These are phyloP conservation scores for Penstemon davidsonii DNA, from an alignment of 257 asterid species.

Conservation along the genomic window DNA sequence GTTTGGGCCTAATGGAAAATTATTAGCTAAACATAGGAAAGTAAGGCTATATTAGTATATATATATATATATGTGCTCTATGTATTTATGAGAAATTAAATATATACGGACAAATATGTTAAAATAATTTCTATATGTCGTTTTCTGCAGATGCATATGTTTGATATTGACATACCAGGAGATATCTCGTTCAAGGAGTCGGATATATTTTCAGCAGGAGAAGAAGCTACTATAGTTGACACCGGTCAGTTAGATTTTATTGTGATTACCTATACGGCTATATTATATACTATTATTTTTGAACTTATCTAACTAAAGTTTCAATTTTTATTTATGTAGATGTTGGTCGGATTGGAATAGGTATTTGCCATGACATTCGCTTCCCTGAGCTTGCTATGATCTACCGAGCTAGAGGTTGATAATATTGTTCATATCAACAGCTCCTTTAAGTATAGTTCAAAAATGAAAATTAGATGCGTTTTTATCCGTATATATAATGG, in stretches of 20 bases:
- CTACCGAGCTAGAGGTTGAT: constrained; percentile 36
- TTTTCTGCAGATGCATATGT: constrained; percentile 40
- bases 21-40: constrained; percentile 42
- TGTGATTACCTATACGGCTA: too few relatives aligned
- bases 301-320: too few relatives aligned
- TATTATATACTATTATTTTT: too few relatives aligned
- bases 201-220: constrained; percentile 34
- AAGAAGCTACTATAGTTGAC: constrained; percentile 34
- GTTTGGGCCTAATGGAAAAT: constrained; percentile 37
- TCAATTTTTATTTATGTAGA: constrained; percentile 22
- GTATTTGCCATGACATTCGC: constrained; percentile 50
- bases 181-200: constrained; percentile 42
- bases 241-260: constrained; percentile 27
- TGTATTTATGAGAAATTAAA: too few relatives aligned
- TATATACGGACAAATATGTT: too few relatives aligned
- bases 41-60: constrained; percentile 26
- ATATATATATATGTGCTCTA: too few relatives aligned
- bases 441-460: background rate
- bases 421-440: background rate
- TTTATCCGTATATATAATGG: background rate
- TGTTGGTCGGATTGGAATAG: constrained; percentile 43
- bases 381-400: constrained; percentile 52
- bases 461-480: background rate
- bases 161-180: constrained; percentile 35
- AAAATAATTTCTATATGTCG: too few relatives aligned